Base-by-base conservation (phyloP, 805 yeast species). In the Danielozyma ontarioensis region DNA sequence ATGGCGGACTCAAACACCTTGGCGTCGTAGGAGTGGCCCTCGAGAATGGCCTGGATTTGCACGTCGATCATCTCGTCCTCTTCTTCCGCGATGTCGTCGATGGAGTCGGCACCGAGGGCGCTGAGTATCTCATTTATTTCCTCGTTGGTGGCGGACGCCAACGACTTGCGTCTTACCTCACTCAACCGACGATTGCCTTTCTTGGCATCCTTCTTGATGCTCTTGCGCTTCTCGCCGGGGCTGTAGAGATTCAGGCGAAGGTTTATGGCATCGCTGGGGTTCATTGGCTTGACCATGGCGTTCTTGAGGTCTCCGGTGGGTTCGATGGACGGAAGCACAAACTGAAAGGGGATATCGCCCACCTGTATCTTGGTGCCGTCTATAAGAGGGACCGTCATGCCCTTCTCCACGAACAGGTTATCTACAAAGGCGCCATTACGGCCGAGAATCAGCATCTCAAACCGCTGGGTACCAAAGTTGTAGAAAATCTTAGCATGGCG, bases 341-440 rank as follows among this genome's bases (percentile, higher is more conserved):
- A 93, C 31, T 78, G 75, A 57, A 93, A 93, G 6, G 87, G 82
- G 13, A 90, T 85, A 49, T 87, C 95, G 11, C 97, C 97, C 25
- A 93, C 86, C 56, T 93, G 97, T 31, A 93, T 79, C 47, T 83
- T 83, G 1, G 89, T 78, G 26, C 82, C 84, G 58, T 90, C 86
- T 15, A 68, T 69, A 29, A 93, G 64, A 2, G 96, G 96, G 6
- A 93, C 88, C 0, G 98, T 93, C 24, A 85, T 79, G 6, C 96
- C 97, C 40, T 83, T 77, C 52, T 87, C 96, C 5, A 93, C 82
- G 56, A 90, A 93, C 23, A 68, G 69, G 44, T 88, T 96, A 57
- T 90, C 93, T 3, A 93, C 95, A 67, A 93, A 93, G 2, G 97
- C 97, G 25, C 98, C 98, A 56, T 93, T 93, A 46, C 96, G 74